Base-by-base conservation (phyloP, 495 filamentous ascomycete genomes). In the Neurospora hispaniola region DNA sequence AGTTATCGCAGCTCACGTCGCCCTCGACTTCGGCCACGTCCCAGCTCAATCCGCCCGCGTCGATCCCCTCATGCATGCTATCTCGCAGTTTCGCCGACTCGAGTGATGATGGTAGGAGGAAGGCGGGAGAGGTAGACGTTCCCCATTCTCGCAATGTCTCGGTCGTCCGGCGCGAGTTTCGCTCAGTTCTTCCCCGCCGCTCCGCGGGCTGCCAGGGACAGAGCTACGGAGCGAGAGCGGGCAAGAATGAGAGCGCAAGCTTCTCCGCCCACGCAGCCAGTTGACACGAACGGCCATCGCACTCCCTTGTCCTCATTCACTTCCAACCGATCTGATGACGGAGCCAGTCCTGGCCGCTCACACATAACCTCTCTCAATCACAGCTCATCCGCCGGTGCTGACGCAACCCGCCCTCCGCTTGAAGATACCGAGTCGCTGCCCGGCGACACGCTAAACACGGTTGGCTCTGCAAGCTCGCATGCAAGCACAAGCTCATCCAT, bases 171-270 rank as follows among this genome's bases (percentile, higher is more conserved):
- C 77, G 91, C 92, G 85, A 89, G 92, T 80, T 96, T 93, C 88
- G 92, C 92, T 80, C 89, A 94, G 82, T 96, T 94, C 86, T 97
- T 96, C 81, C 93, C 94, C 73, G 89, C 91, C 80, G 94, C 94
- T 75, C 92, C 94, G 75, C 82, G 86, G 74, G 85, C 82, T 59
- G 84, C 86, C 70, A 85, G 82, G 81, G 85, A 87, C 79, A 85
- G 84, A 80, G 85, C 86, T 72, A 84, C 82, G 79, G 85, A 88
- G 79, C 82, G 86, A 76, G 86, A 88, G 78, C 82, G 74, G 79
- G 79, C 76, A 48, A 80, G 73, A 75, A 74, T 71, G 68, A 80
- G 66, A 79, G 80, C 75, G 75, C 80, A 74, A 74, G 81, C 76
- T 66, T 82, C 81, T 71, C 79, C 80, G 8, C 72, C 76, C 48